These are phyloP conservation scores for Heracleum sosnowskyi DNA, from an alignment of 129 eudicot species.

Conservation along the genomic window DNA sequence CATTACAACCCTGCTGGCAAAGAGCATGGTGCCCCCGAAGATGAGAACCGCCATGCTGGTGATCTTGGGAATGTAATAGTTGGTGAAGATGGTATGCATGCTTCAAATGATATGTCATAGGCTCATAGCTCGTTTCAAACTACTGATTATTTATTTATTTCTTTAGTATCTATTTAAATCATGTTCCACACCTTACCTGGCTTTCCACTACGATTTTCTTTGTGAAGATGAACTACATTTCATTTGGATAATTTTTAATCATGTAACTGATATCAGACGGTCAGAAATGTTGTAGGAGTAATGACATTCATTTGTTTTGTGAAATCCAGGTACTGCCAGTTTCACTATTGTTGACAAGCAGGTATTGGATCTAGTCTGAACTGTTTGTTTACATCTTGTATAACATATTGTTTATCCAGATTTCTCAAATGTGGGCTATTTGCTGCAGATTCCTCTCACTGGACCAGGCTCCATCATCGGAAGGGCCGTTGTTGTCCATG, in stretches of 20 bases:
- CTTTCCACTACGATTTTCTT: background rate
- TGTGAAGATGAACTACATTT: background rate
- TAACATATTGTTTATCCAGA: slow-evolving; percentile 3
- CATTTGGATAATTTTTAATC: background rate
- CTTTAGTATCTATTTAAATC: background rate
- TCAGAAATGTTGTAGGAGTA: background rate
- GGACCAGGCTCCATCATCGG: slow-evolving; percentile 82
- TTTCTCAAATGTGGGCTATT: slow-evolving; percentile 9
- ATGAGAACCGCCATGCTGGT: slow-evolving; percentile 95
- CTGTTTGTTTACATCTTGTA: background rate
- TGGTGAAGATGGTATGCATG: slow-evolving; percentile 78
- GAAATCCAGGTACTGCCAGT: slow-evolving; percentile 50
- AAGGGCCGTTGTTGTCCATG: slow-evolving; percentile 98
- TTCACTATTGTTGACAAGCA: slow-evolving; percentile 82
- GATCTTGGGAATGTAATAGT: slow-evolving; percentile 90
- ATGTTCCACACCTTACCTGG: background rate
- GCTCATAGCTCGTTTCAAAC: background rate
- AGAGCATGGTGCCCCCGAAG: slow-evolving; percentile 95
- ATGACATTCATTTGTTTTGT: slow-evolving; percentile 8
- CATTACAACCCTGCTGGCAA: slow-evolving; percentile 87
- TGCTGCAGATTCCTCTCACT: slow-evolving; percentile 68
- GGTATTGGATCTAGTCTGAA: slow-evolving; percentile 28
- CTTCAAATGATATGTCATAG: slow-evolving; percentile 1
- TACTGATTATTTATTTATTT: background rate
- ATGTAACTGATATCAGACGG: background rate